A percentile compares a stretch with the other conserved stretches of the same genome.
Conservation (phyloP, 176 grass and related monocot species). For the Cymbopogon citratus region DNA sequence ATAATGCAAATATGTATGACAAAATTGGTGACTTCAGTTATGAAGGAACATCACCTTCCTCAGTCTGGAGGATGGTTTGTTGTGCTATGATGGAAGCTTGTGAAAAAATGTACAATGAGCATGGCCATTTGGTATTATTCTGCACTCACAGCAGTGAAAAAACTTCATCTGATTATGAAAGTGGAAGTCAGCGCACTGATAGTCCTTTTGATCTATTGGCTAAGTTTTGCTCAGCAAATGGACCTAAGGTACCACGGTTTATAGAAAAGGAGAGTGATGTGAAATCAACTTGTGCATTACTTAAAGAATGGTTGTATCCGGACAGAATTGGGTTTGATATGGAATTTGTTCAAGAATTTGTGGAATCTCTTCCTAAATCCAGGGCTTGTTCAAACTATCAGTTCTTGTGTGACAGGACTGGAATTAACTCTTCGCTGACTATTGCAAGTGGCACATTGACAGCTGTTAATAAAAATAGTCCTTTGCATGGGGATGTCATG, state of each 20-base stretch:
- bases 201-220: slow-evolving; percentile 37
- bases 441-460: slow-evolving; percentile 68
- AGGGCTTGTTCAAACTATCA: slow-evolving; percentile 58
- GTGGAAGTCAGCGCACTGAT: slow-evolving; percentile 30
- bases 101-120: slow-evolving; percentile 66
- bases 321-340: slow-evolving; percentile 87
- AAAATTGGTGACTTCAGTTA: slow-evolving; percentile 83
- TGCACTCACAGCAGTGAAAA: slow-evolving; percentile 52
- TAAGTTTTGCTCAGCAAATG: slow-evolving; percentile 70
- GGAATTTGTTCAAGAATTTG: slow-evolving; percentile 91
- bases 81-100: slow-evolving; percentile 70
- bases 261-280: slow-evolving; percentile 63
- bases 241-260: slow-evolving; percentile 37
- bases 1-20: slow-evolving; percentile 44
- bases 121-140: slow-evolving; percentile 64
- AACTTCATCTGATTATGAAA: slow-evolving; percentile 30
- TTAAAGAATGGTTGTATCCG: slow-evolving; percentile 77
- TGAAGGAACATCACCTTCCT: slow-evolving; percentile 67
- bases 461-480: slow-evolving; percentile 50
- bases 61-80: slow-evolving; percentile 79
- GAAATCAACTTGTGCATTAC: slow-evolving; percentile 45
- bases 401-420: slow-evolving; percentile 59
- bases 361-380: slow-evolving; percentile 83
- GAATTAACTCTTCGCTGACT: slow-evolving; percentile 58
- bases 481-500: slow-evolving; percentile 28